Evolutionary conservation across 2,329 filamentous ascomycete species (phyloP).

Genomic region (Colletotrichum eleusines): DNA sequence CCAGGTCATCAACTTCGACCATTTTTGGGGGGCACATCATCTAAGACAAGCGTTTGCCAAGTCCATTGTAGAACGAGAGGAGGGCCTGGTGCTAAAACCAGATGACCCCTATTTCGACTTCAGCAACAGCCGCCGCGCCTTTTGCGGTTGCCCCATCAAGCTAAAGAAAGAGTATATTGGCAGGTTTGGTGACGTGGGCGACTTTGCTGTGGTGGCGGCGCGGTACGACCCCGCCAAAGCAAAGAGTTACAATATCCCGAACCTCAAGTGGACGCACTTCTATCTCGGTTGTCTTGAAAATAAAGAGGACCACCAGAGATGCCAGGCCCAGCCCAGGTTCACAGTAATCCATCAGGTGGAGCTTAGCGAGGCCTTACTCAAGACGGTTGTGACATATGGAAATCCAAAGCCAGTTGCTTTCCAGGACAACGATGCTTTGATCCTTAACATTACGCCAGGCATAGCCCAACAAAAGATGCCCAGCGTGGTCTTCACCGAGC

Average conservation of each 20-base stretch:
- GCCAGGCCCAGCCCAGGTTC: constrained; percentile 68
- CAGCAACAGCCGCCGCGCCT: constrained; percentile 50
- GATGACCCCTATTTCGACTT: constrained; percentile 82
- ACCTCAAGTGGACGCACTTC: constrained; percentile 82
- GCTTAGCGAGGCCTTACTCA: constrained; percentile 64
- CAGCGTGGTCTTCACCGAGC: constrained; percentile 72
- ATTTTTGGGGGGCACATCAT: constrained; percentile 60
- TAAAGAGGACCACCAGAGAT: constrained; percentile 67
- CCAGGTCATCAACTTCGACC: constrained; percentile 75
- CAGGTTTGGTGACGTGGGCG: constrained; percentile 83
- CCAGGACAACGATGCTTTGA: constrained; percentile 55
- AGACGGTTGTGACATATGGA: constrained; percentile 61
- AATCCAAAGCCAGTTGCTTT: constrained; percentile 57
- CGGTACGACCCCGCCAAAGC: constrained; percentile 76
- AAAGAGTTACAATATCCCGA: constrained; percentile 63
- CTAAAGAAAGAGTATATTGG: constrained; percentile 87
- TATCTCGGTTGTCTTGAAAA: constrained; percentile 83
- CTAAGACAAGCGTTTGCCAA: constrained; percentile 75
- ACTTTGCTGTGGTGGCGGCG: constrained; percentile 84
- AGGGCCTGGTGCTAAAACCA: constrained; percentile 86
- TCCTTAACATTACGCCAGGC: constrained; percentile 61
- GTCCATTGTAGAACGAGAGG: constrained; percentile 74
- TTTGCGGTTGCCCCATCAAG: constrained; percentile 75
- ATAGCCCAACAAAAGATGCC: constrained; percentile 57
- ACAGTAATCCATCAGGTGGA: constrained; percentile 74